Evolutionary conservation across 768 basidiomycete species (phyloP), one percentile per base, ranked within the genome.

Genomic region (Lentinula sp.): DNA sequence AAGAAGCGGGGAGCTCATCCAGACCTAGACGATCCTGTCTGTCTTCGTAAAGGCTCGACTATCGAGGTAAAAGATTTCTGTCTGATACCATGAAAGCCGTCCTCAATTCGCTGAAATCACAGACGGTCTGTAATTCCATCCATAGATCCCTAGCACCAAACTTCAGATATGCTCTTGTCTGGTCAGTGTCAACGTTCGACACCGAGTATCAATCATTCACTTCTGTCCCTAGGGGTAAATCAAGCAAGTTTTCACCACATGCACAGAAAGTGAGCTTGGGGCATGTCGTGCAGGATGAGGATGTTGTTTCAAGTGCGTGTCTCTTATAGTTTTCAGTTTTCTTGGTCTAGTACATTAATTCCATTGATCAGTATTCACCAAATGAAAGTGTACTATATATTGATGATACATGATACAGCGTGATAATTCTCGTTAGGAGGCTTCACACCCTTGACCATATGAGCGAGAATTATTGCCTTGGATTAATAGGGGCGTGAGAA

Each of bases 1-100:
- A 99, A 99, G 76, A 95, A 95, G 72, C 82, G 97, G 48, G 97
- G 96, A n/a, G 91, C 81, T 35, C 91, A 90, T 65, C 95, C 97
- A 3, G 97, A 98, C 71, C 74, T 99, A 12, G 74, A 79, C 1
- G 97, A 99, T 72, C 97, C 97, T 28, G 85, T 98, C 53, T 93
- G 91, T 73, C 73, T 98, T 62, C 82, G 96, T 62, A 89, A 85
- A 70, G 97, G 96, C 0, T 93, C 96, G 2, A 95, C 93, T 3
- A 90, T 98, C 55, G 95, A 98, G 80, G 91, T 90, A 61, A 37
- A 66, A 62, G 4, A 15, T 50, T 16, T 32, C 57, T 60, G 5
- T 16, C 43, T 28, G 28, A 28, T 28, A 28, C 28, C 28, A 13
- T 50, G 32, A 5, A 23, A 4, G 15, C 16, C 20, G 18, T 12